Evolutionary conservation across 2,329 filamentous ascomycete genomes (phyloP).

Genomic region (Coleophoma eucalyptorum): DNA sequence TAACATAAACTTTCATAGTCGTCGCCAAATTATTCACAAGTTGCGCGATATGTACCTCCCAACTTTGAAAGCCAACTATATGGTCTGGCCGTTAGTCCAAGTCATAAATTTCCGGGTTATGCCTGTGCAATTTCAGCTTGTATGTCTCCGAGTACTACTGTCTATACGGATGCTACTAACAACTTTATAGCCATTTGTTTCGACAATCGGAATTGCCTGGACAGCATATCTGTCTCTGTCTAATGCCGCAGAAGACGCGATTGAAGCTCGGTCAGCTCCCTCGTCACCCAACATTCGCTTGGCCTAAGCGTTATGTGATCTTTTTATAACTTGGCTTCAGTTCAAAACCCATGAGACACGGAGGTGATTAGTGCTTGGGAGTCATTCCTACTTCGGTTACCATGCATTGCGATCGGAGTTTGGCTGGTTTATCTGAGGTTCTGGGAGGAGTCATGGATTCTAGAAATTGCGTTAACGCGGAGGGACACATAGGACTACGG

Average conservation of each 20-base stretch:
- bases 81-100: slow-evolving; percentile 94
- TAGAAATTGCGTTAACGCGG: too few relatives aligned
- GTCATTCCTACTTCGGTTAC: too few relatives aligned
- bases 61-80: slow-evolving; percentile 90
- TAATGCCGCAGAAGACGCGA: slow-evolving; percentile 67
- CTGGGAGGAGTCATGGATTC: too few relatives aligned
- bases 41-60: slow-evolving; percentile 91
- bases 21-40: slow-evolving; percentile 60
- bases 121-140: slow-evolving; percentile 93
- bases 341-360: too few relatives aligned
- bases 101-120: slow-evolving; percentile 95
- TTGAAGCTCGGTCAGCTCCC: slow-evolving; percentile 26
- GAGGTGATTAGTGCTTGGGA: too few relatives aligned
- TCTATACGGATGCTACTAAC: slow-evolving; percentile 2
- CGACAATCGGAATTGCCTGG: slow-evolving; percentile 94
- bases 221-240: slow-evolving; percentile 92
- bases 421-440: too few relatives aligned
- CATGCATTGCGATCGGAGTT: too few relatives aligned
- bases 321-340: too few relatives aligned
- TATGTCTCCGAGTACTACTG: slow-evolving; percentile 44
- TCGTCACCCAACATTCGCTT: slow-evolving; percentile 28
- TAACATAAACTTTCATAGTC: too few relatives aligned
- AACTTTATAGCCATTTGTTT: slow-evolving; percentile 77
- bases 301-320: slow-evolving; percentile 10
- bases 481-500: too few relatives aligned